Evolutionary conservation across 2,329 filamentous ascomycete species (phyloP).

Genomic region (Colletotrichum sidae): DNA sequence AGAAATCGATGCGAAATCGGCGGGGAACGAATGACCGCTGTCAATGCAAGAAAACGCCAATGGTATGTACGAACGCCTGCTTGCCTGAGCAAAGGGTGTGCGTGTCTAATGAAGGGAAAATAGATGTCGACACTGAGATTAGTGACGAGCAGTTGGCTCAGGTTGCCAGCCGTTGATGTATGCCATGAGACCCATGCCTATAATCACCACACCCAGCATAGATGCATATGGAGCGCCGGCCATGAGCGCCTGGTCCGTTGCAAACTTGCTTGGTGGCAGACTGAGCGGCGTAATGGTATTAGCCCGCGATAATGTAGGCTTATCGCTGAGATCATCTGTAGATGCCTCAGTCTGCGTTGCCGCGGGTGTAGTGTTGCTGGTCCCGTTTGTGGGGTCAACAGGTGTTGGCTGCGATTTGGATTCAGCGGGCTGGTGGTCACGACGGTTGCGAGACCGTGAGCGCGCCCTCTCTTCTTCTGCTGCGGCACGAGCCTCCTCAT

Average conservation of each 20-base stretch:
- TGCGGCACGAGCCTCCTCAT: conserved; percentile 67
- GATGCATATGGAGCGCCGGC: conserved; percentile 80
- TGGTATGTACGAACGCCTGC: conserved; percentile 34
- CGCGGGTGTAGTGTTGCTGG: conserved; percentile 26
- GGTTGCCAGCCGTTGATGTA: conserved; percentile 86
- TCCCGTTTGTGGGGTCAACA: conserved; percentile 15
- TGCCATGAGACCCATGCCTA: conserved; percentile 87
- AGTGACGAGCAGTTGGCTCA: conserved; percentile 52
- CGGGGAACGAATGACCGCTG: conserved; percentile 33
- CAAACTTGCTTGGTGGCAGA: conserved; percentile 52
- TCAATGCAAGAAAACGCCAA: conserved; percentile 35
- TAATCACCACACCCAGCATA: conserved; percentile 83
- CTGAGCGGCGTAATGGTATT: conserved; percentile 62
- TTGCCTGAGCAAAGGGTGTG: conserved; percentile 6
- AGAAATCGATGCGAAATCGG: conserved; percentile 16
- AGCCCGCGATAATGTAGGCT: conserved; percentile 58
- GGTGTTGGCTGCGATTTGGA: conserved; percentile 7
- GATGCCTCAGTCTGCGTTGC: conserved; percentile 37
- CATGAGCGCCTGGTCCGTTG: conserved; percentile 58
- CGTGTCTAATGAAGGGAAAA: conserved; percentile 30
- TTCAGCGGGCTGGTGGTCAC: conserved; percentile 28
- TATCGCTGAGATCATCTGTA: conserved; percentile 51
- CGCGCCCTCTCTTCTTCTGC: conserved; percentile 50
- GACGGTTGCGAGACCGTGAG: conserved; percentile 48
- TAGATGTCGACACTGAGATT: conserved; percentile 15